Evolutionary conservation across 2,329 filamentous ascomycete genomes (phyloP), one percentile per base, ranked within the genome.

Genomic region (Penicillium sp.): DNA sequence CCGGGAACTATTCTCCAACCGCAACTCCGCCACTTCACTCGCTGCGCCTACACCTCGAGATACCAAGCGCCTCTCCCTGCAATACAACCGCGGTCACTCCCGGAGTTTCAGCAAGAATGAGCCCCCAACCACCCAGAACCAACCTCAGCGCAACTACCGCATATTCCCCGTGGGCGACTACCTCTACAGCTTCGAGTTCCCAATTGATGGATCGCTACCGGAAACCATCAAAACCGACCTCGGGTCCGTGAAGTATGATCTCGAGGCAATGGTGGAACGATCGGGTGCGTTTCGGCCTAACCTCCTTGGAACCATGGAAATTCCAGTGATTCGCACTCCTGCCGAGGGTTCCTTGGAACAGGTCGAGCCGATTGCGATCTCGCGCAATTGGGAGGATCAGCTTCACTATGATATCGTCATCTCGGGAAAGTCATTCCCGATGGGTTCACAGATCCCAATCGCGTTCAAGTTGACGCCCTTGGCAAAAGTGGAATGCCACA

Each of bases 391-490:
- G 92, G 92, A 97, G 70, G 92, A 97, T 63, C 92, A 96, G 68
- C 79, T 97, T 31, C 91, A 95, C 67, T 97, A 97, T 75, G 92
- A 97, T 67, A 96, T 97, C 63, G 88, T 96, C 70, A 96, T 97
- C 51, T 96, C 92, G 1, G 92, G 92, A 51, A 96, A 96, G 80
- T 95, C 92, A 0, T 97, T 97, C 56, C 91, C 92, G 0, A 83
- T 97, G 18, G 92, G 92, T 14, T 84, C 89, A 38, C 90, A 90
- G 65, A 91, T 97, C 14, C 92, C 92, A 1, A 94, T 97, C 55
- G 92, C 92, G 1, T 96, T 97, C 79, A 96, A 96, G 73, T 81
- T 97, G 61, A 96, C 92, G 0, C 92, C 92, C 0, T 77, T 97
- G 21, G 92, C 92, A 56, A 97, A 97, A 77, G 92, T 96, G 6